Conservation (phyloP, 2,329 filamentous ascomycete genomes). For the Thermoascus crustaceus region DNA sequence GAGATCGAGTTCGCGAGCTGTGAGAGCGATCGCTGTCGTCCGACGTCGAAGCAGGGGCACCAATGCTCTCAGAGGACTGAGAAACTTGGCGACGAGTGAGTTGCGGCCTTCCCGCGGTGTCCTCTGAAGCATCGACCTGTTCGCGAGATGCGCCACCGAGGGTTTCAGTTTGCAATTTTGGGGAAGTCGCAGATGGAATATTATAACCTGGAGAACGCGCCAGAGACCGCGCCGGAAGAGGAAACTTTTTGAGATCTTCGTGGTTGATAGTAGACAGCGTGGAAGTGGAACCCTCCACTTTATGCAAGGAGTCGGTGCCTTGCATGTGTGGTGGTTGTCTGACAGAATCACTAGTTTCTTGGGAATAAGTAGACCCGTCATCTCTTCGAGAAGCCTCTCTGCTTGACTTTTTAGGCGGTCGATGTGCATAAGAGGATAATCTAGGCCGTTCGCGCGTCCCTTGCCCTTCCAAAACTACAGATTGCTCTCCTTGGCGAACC, state of each 20-base stretch:
- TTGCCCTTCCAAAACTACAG: constrained; percentile 25
- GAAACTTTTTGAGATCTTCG: constrained; percentile 11
- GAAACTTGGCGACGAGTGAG: constrained; percentile 5
- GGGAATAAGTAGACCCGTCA: constrained; percentile 15
- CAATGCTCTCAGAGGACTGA: constrained; percentile 11
- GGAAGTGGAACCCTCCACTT: constrained; percentile 11
- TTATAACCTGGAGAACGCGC: no score
- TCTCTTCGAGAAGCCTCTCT: constrained; percentile 15
- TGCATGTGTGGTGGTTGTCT: constrained; percentile 18
- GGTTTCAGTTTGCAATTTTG: no score
- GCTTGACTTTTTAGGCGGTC: constrained; percentile 23
- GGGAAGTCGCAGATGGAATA: constrained; percentile 5
- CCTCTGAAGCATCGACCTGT: neutral
- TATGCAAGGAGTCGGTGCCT: constrained; percentile 16
- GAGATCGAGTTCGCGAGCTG: constrained; percentile 18
- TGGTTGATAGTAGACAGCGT: constrained; percentile 15
- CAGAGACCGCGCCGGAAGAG: constrained; percentile 2
- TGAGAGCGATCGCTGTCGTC: constrained; percentile 21
- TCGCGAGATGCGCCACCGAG: no score
- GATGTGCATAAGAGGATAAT: constrained; percentile 18
- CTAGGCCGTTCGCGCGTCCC: constrained; percentile 23
- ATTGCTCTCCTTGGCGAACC: constrained; percentile 12
- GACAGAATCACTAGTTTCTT: constrained; percentile 15
- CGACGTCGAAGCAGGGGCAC: constrained; percentile 20
- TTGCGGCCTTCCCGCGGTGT: neutral